These are phyloP conservation scores for Populus trichocarpa DNA, from an alignment of 441 rosid species.

Conservation along the genomic window DNA sequence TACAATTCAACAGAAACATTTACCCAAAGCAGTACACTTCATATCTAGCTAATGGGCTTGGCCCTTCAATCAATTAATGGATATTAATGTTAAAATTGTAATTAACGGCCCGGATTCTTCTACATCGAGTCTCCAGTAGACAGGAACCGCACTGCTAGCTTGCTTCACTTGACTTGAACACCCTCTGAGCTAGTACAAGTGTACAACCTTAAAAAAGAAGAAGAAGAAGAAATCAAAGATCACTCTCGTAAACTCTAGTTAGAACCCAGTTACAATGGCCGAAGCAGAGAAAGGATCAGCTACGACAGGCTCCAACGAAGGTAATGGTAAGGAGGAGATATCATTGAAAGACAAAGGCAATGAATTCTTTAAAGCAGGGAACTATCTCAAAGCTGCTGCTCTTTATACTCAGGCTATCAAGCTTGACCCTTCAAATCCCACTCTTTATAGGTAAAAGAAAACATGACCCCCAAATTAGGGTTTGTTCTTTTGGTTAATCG, in stretches of 20 bases:
- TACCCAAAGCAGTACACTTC: not conserved
- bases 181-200: not conserved
- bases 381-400: conserved; percentile 96
- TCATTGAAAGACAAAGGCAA: conserved; percentile 88
- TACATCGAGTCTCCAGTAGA: not conserved
- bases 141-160: not conserved
- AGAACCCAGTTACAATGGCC: conserved; percentile 27
- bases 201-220: not conserved
- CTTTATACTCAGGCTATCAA: conserved; percentile 94
- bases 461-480: not conserved
- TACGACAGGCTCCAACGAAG: conserved; percentile 25
- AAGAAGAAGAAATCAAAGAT: not conserved
- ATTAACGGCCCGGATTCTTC: not conserved
- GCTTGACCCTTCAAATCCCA: conserved; percentile 83
- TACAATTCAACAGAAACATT: not conserved
- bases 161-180: not conserved
- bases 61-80: not conserved
- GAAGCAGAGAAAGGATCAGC: conserved; percentile 35
- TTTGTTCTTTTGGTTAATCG: not conserved
- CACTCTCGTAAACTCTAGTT: not conserved
- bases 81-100: not conserved
- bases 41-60: not conserved
- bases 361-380: conserved; percentile 93
- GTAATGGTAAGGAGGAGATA: conserved; percentile 36
- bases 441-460: conserved; percentile 69